Base-by-base conservation (phyloP, 2,329 filamentous ascomycete genomes). In the Fusarium udum region DNA sequence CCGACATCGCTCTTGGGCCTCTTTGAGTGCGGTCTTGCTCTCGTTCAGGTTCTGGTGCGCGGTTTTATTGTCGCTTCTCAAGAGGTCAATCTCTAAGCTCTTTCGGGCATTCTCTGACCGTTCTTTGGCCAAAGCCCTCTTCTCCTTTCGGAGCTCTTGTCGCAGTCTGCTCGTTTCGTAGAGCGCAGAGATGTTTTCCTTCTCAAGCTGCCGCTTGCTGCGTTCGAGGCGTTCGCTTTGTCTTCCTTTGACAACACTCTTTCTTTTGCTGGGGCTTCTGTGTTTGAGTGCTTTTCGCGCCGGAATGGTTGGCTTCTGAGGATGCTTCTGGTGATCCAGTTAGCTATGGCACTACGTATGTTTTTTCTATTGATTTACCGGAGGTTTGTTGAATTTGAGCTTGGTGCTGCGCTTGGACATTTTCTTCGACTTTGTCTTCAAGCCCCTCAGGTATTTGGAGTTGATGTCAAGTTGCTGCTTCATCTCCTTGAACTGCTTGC, bases 341-440 rank as follows among this genome's bases (percentile, higher is more conserved):
- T 42, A n/a, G 28, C 31, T 11, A 22, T n/a, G 4, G 7, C 18
- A 18, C 18, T 24, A 12, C 1, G 4, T 0, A 15, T 16, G 2
- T 14, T 3, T 34, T 8, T 24, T 12, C 18, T 1, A 1, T 1
- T 18, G 16, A 28, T 10, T 53, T n/a, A 34, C 46, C 22, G 14
- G 14, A 1, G 8, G 1, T n/a, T 20, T 12, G 5, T 13, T 15
- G 13, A 22, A 3, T 10, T 6, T 12, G 6, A 10, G 3, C 16
- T 34, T 32, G 1, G 1, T 32, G 6, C 13, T 31, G 11, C 5
- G 3, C 9, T 40, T 53, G 18, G 4, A 22, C 2, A 0, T 15
- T 4, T 11, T 9, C 18, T 60, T 31, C 2, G 28, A 20, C 28
- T 46, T 31, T 13, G 28, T 7, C 11, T 20, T 15, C 4, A 31